phyloP scores from a whole-genome alignment of 2,329 filamentous ascomycete species.

The Teratosphaeria gauchensis region DNA sequence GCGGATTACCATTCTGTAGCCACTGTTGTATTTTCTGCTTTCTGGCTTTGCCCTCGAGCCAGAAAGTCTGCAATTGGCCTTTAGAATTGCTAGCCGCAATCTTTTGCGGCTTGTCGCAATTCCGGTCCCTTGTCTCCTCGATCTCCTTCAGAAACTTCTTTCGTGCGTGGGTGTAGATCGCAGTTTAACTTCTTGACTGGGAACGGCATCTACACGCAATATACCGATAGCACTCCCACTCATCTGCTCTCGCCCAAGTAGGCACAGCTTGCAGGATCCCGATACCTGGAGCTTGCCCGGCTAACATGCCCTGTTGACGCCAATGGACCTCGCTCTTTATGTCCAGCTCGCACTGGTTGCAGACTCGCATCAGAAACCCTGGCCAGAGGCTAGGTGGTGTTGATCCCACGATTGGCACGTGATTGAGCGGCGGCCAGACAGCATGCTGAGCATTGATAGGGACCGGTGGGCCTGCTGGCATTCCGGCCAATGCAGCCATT shows the following conservation, averaged over 20 bases:
- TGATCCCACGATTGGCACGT: not conserved
- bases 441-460: not conserved
- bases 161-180: not conserved
- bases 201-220: not conserved
- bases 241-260: not conserved
- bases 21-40: not conserved
- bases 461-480: not conserved
- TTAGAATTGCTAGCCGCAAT: not conserved
- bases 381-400: not conserved
- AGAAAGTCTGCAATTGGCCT: not conserved
- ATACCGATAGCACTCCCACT: not conserved
- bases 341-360: not conserved
- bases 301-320: not conserved
- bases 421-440: not conserved
- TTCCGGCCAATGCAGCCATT: not conserved
- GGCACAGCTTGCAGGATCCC: not conserved
- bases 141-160: not conserved
- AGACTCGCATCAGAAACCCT: constrained; percentile 2
- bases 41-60: not conserved
- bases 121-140: not conserved
- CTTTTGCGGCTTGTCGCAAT: not conserved
- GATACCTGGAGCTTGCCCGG: not conserved
- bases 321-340: not conserved
- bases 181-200: not conserved
- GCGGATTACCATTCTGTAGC: not conserved